Percentiles rank a stretch among this genome's conserved stretches.
These are phyloP conservation scores for Sphaerulina musiva DNA, from an alignment of 2,329 filamentous ascomycete species.

Conservation along the genomic window DNA sequence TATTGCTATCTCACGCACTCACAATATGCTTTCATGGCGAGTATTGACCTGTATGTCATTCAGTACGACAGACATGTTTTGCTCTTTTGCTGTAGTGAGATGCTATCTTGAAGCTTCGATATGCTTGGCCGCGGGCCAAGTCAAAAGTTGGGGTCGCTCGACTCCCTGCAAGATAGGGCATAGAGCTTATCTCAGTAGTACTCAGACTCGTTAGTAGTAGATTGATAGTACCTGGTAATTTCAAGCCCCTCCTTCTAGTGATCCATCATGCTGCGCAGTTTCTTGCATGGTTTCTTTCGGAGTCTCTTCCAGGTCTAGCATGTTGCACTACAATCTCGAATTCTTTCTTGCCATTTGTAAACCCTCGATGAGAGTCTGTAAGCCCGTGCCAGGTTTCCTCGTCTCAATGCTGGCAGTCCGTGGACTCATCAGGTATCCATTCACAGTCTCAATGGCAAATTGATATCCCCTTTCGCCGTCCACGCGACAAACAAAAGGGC, in stretches of 20 bases:
- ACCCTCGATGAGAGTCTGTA: conserved; percentile 15
- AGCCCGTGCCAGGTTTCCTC: conserved; percentile 19
- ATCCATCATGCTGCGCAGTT: too few species aligned
- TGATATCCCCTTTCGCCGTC: conserved; percentile 3
- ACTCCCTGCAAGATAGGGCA: conserved; percentile 2
- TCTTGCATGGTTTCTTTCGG: too few species aligned
- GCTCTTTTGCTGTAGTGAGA: background rate
- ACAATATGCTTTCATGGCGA: background rate
- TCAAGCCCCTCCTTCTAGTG: too few species aligned
- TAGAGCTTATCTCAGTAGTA: background rate
- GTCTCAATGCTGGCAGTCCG: conserved; percentile 22
- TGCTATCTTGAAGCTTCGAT: background rate
- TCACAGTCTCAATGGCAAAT: conserved; percentile 18
- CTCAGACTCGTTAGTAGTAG: too few species aligned
- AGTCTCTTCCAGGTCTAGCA: too few species aligned
- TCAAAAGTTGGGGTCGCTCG: conserved; percentile 2
- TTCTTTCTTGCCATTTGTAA: conserved; percentile 9
- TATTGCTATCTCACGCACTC: background rate
- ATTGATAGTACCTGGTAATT: too few species aligned
- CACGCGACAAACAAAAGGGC: conserved; percentile 4
- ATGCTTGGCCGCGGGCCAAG: conserved; percentile 5
- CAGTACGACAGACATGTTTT: background rate
- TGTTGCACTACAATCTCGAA: background rate
- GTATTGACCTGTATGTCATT: background rate
- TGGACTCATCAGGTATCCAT: conserved; percentile 19